These are phyloP conservation scores for Pleurotus giganteus DNA, from an alignment of 768 basidiomycete genomes.

Conservation along the genomic window DNA sequence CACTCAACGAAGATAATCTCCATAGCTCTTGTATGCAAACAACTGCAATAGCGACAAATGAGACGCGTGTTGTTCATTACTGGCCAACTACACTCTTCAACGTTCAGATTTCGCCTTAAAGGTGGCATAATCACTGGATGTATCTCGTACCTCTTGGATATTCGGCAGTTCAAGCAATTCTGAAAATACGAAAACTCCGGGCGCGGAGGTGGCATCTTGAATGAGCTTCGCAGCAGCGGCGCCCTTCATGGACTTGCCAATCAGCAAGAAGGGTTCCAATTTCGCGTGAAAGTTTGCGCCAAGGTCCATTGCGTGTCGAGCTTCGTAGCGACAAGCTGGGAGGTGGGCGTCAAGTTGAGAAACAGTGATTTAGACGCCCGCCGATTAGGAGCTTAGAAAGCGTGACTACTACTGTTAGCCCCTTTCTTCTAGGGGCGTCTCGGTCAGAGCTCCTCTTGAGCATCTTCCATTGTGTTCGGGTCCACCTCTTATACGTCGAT, in stretches of 20 bases:
- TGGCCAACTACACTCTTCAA: constrained; percentile 51
- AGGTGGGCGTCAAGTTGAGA: too few species aligned
- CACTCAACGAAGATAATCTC: constrained; percentile 70
- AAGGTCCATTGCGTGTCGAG: constrained; percentile 62
- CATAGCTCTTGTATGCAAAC: constrained; percentile 88
- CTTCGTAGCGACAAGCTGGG: too few species aligned
- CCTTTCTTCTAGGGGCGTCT: too few species aligned
- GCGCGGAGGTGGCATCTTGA: constrained; percentile 82
- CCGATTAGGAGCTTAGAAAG: too few species aligned
- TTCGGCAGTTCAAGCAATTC: constrained; percentile 83
- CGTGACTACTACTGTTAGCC: too few species aligned
- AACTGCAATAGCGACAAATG: constrained; percentile 71
- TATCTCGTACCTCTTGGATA: constrained; percentile 71
- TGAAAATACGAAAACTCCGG: constrained; percentile 89
- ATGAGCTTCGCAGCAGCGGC: constrained; percentile 90
- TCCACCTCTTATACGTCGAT: too few species aligned
- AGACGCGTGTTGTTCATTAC: constrained; percentile 59
- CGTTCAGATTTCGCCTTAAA: neutral
- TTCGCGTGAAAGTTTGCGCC: constrained; percentile 63
- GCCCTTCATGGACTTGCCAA: constrained; percentile 90
- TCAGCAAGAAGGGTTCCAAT: constrained; percentile 87
- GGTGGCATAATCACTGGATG: constrained; percentile 1
- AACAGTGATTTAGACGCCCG: too few species aligned
- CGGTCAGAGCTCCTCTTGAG: too few species aligned
- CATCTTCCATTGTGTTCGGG: too few species aligned